phyloP scores from a whole-genome alignment of 164 flowering plant genomes.

The Dillenia turbinata region DNA sequence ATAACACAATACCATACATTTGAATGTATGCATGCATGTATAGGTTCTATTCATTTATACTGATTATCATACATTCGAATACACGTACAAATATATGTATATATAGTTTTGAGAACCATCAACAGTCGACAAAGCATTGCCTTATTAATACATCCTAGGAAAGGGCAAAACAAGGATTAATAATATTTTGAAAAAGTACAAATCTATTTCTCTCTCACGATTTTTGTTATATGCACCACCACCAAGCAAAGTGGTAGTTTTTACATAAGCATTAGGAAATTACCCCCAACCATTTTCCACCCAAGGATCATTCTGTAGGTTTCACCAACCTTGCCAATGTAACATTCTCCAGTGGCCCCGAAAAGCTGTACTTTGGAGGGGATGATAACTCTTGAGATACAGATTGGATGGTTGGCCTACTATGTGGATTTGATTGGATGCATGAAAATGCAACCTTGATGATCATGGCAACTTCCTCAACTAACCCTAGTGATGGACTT shows the following conservation, averaged over 20 bases:
- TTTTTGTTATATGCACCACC: too few species aligned
- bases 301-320: neutral
- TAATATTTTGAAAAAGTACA: too few species aligned
- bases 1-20: too few species aligned
- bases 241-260: neutral
- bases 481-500: neutral
- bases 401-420: slow-evolving; percentile 12
- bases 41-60: too few species aligned
- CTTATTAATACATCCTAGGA: too few species aligned
- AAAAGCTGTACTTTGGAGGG: neutral
- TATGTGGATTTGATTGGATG: slow-evolving; percentile 1
- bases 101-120: too few species aligned
- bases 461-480: neutral
- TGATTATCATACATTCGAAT: too few species aligned
- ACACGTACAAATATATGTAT: too few species aligned
- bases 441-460: slow-evolving; percentile 10
- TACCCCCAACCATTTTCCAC: neutral
- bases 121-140: too few species aligned
- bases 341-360: neutral
- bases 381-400: neutral
- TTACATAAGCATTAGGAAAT: neutral
- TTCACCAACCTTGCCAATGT: neutral
- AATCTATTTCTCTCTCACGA: too few species aligned
- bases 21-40: too few species aligned
- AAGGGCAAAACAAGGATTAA: too few species aligned